Base-by-base conservation (phyloP, 805 yeast species). In the Starmerella etchellsii region DNA sequence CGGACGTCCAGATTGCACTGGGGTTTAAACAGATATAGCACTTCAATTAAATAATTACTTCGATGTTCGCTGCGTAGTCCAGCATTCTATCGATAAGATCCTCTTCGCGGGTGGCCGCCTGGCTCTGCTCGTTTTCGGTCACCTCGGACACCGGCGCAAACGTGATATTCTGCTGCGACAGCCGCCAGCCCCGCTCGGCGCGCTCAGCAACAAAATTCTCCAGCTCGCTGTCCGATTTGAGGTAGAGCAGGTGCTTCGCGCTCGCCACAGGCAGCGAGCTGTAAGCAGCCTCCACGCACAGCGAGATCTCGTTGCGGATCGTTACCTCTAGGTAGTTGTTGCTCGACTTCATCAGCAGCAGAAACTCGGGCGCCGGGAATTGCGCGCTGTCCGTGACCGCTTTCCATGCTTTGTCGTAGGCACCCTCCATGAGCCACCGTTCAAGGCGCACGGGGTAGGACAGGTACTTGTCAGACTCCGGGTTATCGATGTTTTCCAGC, bases 351-450 rank as follows among this genome's bases (percentile, higher is more conserved):
- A 84, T 80, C 60, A 88, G 82, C 35, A 82, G 70, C 43, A 71
- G 72, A 60, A 77, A 87, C 59, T 91, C 97, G 43, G 76, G 73
- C 49, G 78, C 75, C 15, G 64, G 69, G 44, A 59, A 60, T 54
- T 64, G 65, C 29, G 63, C 52, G 40, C 67, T 66, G 44, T 74
- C 71, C 39, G 77, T 74, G 48, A 81, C 69, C 41, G 81, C 69
- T 51, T 74, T 78, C 80, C 91, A 81, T 34, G 87, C 88, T 61
- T 82, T 82, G 60, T 84, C 91, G 62, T 87, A 91, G 49, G 88
- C 81, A 32, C 98, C 98, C 63, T 91, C 97, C 79, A 88, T 84
- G 50, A 91, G 72, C 80, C 93, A 83, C 50, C 82, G 77, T 60
- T 91, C 97, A 53, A 91, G 75, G 51, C 77, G 76, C 40, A 88